Percentiles rank a stretch among this genome's conserved stretches.
phyloP scores from a whole-genome alignment of 305 asterid species.

The Solanum hybrid region DNA sequence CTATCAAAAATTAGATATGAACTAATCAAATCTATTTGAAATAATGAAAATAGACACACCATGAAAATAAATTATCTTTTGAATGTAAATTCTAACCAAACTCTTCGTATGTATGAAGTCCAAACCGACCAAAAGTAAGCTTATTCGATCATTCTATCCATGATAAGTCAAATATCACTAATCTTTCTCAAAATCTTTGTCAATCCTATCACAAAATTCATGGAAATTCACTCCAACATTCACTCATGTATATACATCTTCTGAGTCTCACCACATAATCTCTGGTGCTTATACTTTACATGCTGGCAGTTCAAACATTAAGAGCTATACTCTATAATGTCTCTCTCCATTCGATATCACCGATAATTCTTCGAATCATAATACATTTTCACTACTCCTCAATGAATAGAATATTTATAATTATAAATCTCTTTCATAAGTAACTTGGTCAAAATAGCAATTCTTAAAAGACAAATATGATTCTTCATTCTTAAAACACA shows the following conservation, averaged over 20 bases:
- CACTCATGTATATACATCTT: neutral
- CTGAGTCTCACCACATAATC: neutral
- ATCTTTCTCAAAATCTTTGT: neutral
- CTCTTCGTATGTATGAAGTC: neutral
- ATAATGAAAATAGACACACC: neutral
- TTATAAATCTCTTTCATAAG: neutral
- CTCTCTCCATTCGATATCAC: neutral
- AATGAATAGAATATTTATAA: neutral
- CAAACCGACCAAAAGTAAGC: neutral
- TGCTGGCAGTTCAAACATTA: neutral
- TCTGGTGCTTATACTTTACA: neutral
- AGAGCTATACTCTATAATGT: neutral
- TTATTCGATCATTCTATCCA: neutral
- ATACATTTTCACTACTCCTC: neutral
- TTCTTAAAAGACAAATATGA: neutral
- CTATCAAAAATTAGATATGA: neutral
- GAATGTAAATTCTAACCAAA: neutral
- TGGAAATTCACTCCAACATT: neutral
- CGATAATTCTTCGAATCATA: neutral
- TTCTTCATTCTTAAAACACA: neutral
- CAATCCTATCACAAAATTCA: neutral
- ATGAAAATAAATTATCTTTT: neutral
- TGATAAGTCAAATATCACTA: neutral
- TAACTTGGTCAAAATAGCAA: neutral
- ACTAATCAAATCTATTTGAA: no score